Conservation (phyloP, 768 basidiomycete species). For the Boletus speciosus region DNA sequence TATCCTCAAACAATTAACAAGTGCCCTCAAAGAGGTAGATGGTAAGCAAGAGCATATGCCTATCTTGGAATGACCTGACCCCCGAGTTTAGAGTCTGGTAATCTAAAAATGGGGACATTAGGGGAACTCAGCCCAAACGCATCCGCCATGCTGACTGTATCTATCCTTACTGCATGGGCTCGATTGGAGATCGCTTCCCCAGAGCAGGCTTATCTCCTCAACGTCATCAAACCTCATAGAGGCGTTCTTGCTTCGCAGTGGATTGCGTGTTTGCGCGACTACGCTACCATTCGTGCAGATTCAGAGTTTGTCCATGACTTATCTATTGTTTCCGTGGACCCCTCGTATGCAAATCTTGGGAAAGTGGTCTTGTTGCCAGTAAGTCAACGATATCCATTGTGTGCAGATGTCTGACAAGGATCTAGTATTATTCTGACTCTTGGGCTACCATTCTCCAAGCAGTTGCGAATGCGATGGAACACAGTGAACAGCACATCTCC, state of each 20-base stretch:
- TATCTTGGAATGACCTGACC: constrained; percentile 5
- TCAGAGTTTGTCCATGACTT: constrained; percentile 81
- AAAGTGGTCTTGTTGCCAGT: constrained; percentile 91
- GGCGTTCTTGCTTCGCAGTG: constrained; percentile 75
- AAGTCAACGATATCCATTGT: constrained; percentile 28
- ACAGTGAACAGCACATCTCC: constrained; percentile 60
- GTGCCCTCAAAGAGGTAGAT: constrained; percentile 85
- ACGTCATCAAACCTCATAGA: constrained; percentile 81
- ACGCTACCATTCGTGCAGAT: constrained; percentile 85
- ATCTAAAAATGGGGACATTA: constrained; percentile 81
- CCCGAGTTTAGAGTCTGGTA: constrained; percentile 64
- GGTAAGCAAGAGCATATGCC: constrained; percentile 41
- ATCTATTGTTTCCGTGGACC: constrained; percentile 70
- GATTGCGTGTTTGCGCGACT: constrained; percentile 87
- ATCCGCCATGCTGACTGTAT: constrained; percentile 90
- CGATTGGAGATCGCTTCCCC: constrained; percentile 79
- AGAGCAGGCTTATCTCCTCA: constrained; percentile 69
- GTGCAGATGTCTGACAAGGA: neutral
- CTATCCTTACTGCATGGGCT: constrained; percentile 93
- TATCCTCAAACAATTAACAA: constrained; percentile 84
- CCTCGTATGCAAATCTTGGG: constrained; percentile 83
- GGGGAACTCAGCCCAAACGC: constrained; percentile 90
- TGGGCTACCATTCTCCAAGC: constrained; percentile 86
- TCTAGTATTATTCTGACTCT: constrained; percentile 80
- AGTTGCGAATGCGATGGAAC: constrained; percentile 74